Base-by-base conservation (phyloP, 352 stramenopile species). In the Phytopythium montanum region DNA sequence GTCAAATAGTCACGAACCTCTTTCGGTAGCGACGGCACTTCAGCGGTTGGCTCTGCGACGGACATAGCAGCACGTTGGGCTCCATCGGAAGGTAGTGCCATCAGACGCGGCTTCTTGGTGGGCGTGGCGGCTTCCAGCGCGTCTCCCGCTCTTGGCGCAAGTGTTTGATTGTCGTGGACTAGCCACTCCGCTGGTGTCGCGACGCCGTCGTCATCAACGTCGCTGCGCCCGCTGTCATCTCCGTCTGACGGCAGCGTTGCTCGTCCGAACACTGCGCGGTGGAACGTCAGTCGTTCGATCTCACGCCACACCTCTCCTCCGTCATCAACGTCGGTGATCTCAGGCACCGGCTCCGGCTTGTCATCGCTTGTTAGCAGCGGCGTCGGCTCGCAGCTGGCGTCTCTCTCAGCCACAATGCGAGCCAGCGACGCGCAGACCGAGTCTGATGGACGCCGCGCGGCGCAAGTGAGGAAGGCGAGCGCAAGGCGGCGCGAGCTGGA, bases 351-450 rank as follows among this genome's bases (percentile, higher is more conserved):
- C 7, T 23, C 25, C 13, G 21, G 9, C 5, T 49, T 9, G 3
- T 14, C 42, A 28, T 21, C 29, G 7, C n/a, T 18, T 5, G 42
- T 0, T 8, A 23, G 38, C 36, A 31, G 52, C 12, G 3, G 12
- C 31, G 7, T 26, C 7, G 38, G 36, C 21, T 49, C 36, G 18
- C 23, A 53, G 7, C 8, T 39, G 29, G 48, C 42, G 2, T 52
- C 44, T 14, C 5, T 28, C 13, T 23, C 52, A 12, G 67, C 9
- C 41, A 75, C 61, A 36, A 70, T 67, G 38, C 42, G 61, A 3
- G 66, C 72, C 38, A 80, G 36, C 2, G 58, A 42, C n/a, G 69
- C 16, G 51, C 72, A 76, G 45, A 76, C 66, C 12, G 41, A 25
- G 42, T 80, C 72, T 28, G 18, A 48, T 45, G 60, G 52, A 49